These are phyloP conservation scores for Chondrus crispus DNA, from an alignment of 23 red algal genomes.

Conservation along the genomic window DNA sequence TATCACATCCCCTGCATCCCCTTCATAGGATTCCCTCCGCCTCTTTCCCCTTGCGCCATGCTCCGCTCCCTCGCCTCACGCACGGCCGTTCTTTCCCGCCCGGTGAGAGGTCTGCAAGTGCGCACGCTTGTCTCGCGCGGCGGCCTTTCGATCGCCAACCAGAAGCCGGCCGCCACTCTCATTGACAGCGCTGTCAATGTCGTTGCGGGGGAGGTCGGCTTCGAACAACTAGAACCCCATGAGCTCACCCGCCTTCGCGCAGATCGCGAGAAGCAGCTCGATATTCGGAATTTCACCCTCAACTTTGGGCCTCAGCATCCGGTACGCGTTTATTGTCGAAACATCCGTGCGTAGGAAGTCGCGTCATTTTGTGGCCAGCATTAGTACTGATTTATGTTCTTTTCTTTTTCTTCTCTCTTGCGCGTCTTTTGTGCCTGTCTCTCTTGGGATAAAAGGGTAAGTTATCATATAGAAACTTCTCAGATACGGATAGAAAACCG, in stretches of 20 bases:
- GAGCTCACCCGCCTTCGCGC: slow-evolving; percentile 71
- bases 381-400: no score
- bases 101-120: background rate
- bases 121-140: slow-evolving; percentile 18
- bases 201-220: slow-evolving; percentile 58
- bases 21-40: background rate
- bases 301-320: slow-evolving; percentile 99
- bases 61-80: background rate
- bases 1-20: background rate
- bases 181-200: slow-evolving; percentile 55
- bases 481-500: no score
- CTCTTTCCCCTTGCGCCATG: background rate
- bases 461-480: no score
- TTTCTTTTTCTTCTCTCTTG: no score
- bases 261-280: slow-evolving; percentile 81
- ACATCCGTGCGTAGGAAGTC: no score
- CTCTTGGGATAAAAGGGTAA: no score
- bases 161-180: background rate
- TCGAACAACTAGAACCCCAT: slow-evolving; percentile 67
- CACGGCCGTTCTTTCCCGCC: background rate
- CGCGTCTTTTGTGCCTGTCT: no score
- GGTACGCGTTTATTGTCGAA: slow-evolving; percentile 39
- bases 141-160: background rate
- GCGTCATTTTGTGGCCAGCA: no score
- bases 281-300: slow-evolving; percentile 89